Conservation (phyloP, 805 yeast genomes). For the Yarrowia sp. region DNA sequence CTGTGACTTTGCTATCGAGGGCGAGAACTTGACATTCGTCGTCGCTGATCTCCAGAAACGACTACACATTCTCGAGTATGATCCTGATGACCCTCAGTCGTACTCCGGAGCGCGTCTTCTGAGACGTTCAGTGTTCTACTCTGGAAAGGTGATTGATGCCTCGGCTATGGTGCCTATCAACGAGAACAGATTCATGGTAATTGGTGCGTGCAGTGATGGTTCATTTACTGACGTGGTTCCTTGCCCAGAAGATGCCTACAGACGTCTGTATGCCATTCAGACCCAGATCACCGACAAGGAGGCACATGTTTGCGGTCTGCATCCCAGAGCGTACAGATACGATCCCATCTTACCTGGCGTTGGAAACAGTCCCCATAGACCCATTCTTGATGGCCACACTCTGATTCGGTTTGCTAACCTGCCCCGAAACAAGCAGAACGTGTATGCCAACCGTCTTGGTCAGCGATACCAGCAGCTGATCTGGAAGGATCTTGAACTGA, state of each 20-base stretch:
- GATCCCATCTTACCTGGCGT: conserved; percentile 25
- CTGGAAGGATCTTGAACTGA: conserved; percentile 17
- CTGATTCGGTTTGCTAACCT: conserved; percentile 34
- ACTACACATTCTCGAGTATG: conserved; percentile 74
- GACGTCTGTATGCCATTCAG: conserved; percentile 79
- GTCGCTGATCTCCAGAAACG: conserved; percentile 65
- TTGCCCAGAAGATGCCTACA: conserved; percentile 65
- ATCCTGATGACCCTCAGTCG: conserved; percentile 87
- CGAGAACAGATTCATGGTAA: conserved; percentile 41
- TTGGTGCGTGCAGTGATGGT: conserved; percentile 80
- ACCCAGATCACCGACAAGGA: conserved; percentile 83
- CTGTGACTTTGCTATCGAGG: conserved; percentile 72
- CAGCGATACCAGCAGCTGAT: conserved; percentile 18
- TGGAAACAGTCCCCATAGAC: conserved; percentile 27
- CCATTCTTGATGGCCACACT: conserved; percentile 34
- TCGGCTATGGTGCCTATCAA: conserved; percentile 34
- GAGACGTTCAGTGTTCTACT: conserved; percentile 64
- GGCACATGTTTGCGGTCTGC: conserved; percentile 69
- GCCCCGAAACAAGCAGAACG: conserved; percentile 26
- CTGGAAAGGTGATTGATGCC: conserved; percentile 48
- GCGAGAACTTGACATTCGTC: conserved; percentile 63
- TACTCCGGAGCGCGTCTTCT: conserved; percentile 73
- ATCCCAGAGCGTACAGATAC: conserved; percentile 49
- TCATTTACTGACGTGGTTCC: conserved; percentile 72
- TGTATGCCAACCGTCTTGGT: conserved; percentile 21